Percentiles rank a stretch among this genome's conserved stretches.
phyloP scores from a whole-genome alignment of 805 yeast genomes.

The Zygoascus ofunaensis region DNA sequence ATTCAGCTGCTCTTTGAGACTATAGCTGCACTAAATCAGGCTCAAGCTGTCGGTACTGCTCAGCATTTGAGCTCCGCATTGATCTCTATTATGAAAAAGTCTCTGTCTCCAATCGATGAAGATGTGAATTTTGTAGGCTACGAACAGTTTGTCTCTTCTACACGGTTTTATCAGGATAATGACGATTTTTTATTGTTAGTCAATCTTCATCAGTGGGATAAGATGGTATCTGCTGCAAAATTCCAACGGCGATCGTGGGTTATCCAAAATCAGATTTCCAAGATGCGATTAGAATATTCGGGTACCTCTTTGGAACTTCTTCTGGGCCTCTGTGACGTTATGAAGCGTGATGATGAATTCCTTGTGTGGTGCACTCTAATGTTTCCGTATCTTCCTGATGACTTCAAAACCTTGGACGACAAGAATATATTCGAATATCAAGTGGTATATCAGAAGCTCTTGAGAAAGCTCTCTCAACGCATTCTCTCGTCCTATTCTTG shows the following conservation, averaged over 20 bases:
- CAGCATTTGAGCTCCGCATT: neutral
- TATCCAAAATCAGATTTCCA: neutral
- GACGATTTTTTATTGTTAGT: neutral
- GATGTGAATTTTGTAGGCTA: neutral
- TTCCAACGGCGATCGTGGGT: neutral
- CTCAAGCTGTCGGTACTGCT: neutral
- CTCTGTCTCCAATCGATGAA: neutral
- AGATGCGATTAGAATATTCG: neutral
- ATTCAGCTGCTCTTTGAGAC: neutral
- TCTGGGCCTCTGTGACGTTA: neutral
- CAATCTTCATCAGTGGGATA: neutral
- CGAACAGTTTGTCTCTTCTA: neutral
- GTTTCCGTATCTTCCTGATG: neutral
- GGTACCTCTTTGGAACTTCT: neutral
- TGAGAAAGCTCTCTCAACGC: neutral
- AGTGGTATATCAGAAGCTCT: neutral
- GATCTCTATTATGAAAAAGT: neutral
- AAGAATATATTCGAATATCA: neutral
- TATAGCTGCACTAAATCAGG: neutral
- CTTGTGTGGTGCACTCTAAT: neutral
- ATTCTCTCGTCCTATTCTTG: neutral
- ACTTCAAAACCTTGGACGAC: neutral
- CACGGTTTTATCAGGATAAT: neutral
- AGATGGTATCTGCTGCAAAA: neutral
- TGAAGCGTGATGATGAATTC: neutral